Base-by-base conservation (phyloP, 148 eudicot genomes). In the Silene conica region DNA sequence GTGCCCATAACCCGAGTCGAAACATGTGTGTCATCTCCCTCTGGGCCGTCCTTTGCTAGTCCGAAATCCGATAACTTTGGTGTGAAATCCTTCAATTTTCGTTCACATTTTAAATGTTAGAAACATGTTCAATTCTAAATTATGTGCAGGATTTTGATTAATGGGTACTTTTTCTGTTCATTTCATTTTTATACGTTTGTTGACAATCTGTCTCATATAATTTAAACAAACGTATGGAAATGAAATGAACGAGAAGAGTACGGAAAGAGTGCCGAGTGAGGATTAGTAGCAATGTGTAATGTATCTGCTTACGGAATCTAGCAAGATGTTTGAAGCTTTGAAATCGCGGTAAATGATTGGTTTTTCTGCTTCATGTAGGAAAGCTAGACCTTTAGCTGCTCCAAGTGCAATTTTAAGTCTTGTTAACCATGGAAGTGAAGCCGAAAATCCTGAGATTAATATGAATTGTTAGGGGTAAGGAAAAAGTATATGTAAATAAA, bases 11-110 rank as follows among this genome's bases (percentile, higher is more conserved):
- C 89, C 20, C 94, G 83, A 0, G 94, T 89, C 0, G 92, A 85
- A 16, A 92, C 97, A 73, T 92, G 94, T 0, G 97, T 89, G 19
- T 89, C 92, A 46, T 89, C 92, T 62, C 94, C 97, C 50, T 92
- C 92, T 1, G 97, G 97, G 14, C 97, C 97, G 46, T 89, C 97
- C 71, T 82, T 92, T 2, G 97, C 97, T 4, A 92, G 80, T n/a
- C 97, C 97, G 31, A 91, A 91, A 73, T 92, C 97, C 0, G 97
- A 91, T 21, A 91, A 79, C 48, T 89, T 91, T 16, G 97, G 82
- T 16, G 86, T 89, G 76, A 78, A 91, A 71, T 89, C 92, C 97
- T 91, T 80, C 2, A 73, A 62, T 13, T 22, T 63, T 16, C 20
- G n/a, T n/a, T 54, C 46, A 69, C 9, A 54, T 1, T 22, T 62